phyloP scores from a whole-genome alignment of 1,284 basidiomycete species.

The Ceratobasidium papillatum region DNA sequence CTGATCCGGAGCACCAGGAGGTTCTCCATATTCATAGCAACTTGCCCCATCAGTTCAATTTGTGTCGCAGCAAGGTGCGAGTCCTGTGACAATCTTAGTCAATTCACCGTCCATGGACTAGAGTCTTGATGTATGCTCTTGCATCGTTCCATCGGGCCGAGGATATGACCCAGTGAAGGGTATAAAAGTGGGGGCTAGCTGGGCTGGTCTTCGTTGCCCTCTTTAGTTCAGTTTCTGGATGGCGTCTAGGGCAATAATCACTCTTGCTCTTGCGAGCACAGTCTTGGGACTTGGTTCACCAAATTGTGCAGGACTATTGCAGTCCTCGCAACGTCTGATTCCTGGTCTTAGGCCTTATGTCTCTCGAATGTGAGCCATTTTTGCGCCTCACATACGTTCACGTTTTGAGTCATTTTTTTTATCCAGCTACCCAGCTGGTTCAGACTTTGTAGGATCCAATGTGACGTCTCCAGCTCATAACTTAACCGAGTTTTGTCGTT shows the following conservation, averaged over 20 bases:
- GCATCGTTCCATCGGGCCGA: too few species aligned
- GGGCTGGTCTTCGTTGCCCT: neutral
- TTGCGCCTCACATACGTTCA: neutral
- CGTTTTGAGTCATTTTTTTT: neutral
- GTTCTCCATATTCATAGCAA: too few species aligned
- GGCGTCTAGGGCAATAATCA: neutral
- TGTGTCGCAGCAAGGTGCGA: too few species aligned
- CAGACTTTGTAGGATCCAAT: neutral
- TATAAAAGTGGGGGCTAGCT: too few species aligned
- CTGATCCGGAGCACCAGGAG: too few species aligned
- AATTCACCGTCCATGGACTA: too few species aligned
- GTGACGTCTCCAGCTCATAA: neutral
- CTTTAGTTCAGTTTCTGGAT: neutral
- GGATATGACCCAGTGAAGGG: too few species aligned
- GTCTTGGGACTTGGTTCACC: neutral
- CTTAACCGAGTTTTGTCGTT: constrained; percentile 30
- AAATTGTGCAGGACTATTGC: neutral
- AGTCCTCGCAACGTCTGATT: constrained; percentile 1
- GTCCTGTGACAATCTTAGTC: too few species aligned
- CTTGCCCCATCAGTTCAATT: too few species aligned
- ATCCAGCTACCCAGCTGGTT: constrained; percentile 6
- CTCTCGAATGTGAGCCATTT: neutral
- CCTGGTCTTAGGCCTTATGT: constrained; percentile 11
- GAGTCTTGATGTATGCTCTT: too few species aligned
- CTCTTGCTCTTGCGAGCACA: neutral